Evolutionary conservation across 495 filamentous ascomycete genomes (phyloP).

Genomic region (Xylaria acuta): DNA sequence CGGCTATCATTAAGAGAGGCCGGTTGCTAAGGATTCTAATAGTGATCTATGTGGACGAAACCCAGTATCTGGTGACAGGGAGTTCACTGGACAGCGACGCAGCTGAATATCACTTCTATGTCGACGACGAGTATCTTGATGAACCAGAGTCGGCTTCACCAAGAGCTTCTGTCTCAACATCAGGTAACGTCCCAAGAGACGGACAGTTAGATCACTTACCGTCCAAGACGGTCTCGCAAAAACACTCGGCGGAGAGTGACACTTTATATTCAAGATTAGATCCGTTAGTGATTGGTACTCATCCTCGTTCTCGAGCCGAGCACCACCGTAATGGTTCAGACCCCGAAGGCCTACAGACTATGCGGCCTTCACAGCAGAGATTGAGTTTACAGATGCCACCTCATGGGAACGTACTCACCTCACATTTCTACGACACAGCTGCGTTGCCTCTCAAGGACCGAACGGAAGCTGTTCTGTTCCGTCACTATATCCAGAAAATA

Average conservation of each 20-base stretch:
- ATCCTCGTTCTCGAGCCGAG: slow-evolving; percentile 1
- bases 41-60: slow-evolving; percentile 41
- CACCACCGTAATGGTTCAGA: neutral
- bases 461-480: slow-evolving; percentile 50
- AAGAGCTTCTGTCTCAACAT: neutral
- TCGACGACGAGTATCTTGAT: slow-evolving; percentile 19
- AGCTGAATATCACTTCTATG: slow-evolving; percentile 29
- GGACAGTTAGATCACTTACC: neutral
- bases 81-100: slow-evolving; percentile 26
- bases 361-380: slow-evolving; percentile 3
- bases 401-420: slow-evolving; percentile 7
- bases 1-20: neutral
- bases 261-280: neutral
- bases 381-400: slow-evolving; percentile 13
- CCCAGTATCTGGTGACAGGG: slow-evolving; percentile 28
- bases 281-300: neutral
- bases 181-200: neutral
- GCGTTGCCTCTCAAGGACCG: slow-evolving; percentile 47
- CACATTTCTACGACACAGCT: slow-evolving; percentile 20
- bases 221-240: neutral
- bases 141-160: slow-evolving; percentile 25
- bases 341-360: neutral
- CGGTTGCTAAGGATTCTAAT: slow-evolving; percentile 18
- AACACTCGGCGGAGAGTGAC: neutral
- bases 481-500: slow-evolving; percentile 56